Base-by-base conservation (phyloP, 331 rosid genomes). In the Phaseolus coccineus region DNA sequence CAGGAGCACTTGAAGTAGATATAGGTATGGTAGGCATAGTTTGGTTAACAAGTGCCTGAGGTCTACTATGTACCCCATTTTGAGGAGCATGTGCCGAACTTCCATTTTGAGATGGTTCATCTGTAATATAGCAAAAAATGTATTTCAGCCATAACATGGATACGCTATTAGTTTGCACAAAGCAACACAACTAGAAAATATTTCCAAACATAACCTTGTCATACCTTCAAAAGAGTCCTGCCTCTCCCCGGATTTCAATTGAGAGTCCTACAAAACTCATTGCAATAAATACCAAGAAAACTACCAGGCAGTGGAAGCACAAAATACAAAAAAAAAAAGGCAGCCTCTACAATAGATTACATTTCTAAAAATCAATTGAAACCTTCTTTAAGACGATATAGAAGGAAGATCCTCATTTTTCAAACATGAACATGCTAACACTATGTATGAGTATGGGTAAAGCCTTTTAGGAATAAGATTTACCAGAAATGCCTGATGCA, bases 171-270 rank as follows among this genome's bases (percentile, higher is more conserved):
- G 27, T 58, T 12, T 11, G 69, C 52, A 51, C 63, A 59, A 0
- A 76, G 51, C 73, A 73, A 51, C 44, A 35, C 69, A 55, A 73
- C 30, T 59, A 71, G 39, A 68, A 46, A 76, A 42, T 22, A 87
- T 33, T 62, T 40, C 75, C 77, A 83, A 79, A 79, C 82, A 69
- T 53, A 48, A 77, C 9, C 62, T 46, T 73, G 72, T 46, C 88
- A 58, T 77, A 95, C 99, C 99, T 95, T 93, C 97, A 55, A 84
- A 87, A 77, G 97, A 95, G 85, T 87, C 97, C 69, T 83, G 93
- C 83, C 94, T 87, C 44, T 87, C 90, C 74, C 93, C 94, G 0
- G 97, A 89, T 84, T 95, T 95, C 86, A 84, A 75, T 73, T 90
- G 97, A 8, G 93, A 93, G 79, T 88, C 97, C 99, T 95, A 79